These are phyloP conservation scores for Chlorella sorokiniana DNA, from an alignment of 139 green algal species.

Conservation along the genomic window DNA sequence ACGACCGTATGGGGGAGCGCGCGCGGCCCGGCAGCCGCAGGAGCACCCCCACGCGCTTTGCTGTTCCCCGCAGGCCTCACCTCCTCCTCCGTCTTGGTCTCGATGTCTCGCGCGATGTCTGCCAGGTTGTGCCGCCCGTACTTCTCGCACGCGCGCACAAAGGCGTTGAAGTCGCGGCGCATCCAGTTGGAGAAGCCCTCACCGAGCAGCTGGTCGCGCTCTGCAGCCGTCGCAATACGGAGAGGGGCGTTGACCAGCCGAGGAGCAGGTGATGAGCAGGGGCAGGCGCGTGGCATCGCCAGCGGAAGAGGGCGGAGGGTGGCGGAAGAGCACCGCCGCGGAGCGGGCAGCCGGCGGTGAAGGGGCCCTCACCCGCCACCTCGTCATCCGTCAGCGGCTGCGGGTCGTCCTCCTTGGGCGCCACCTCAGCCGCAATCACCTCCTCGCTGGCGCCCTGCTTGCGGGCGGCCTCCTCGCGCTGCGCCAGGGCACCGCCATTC, in stretches of 20 bases:
- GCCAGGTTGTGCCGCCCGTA: slow-evolving; percentile 80
- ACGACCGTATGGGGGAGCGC: too few species aligned
- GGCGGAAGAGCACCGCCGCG: too few species aligned
- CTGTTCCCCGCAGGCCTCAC: slow-evolving; percentile 46
- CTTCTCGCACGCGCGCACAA: slow-evolving; percentile 91
- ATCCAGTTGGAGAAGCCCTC: slow-evolving; percentile 93
- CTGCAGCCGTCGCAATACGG: neutral
- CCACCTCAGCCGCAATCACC: slow-evolving; percentile 53
- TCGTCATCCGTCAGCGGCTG: slow-evolving; percentile 92
- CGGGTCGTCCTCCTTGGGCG: slow-evolving; percentile 72
- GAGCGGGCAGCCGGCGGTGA: neutral
- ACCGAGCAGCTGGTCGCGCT: slow-evolving; percentile 63
- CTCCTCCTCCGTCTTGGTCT: slow-evolving; percentile 92
- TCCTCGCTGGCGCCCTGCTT: slow-evolving; percentile 78
- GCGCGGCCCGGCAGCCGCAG: neutral
- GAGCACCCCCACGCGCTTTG: neutral
- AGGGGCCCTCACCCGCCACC: slow-evolving; percentile 40
- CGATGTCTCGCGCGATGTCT: slow-evolving; percentile 87
- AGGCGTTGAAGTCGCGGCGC: slow-evolving; percentile 91
- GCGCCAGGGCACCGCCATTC: too few species aligned
- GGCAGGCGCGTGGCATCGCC: too few species aligned
- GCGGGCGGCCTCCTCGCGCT: slow-evolving; percentile 4
- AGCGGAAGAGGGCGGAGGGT: too few species aligned
- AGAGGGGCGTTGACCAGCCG: too few species aligned
- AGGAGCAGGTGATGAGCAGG: too few species aligned